Conservation (phyloP, 2,329 filamentous ascomycete species). For the Fusarium zealandicum region DNA sequence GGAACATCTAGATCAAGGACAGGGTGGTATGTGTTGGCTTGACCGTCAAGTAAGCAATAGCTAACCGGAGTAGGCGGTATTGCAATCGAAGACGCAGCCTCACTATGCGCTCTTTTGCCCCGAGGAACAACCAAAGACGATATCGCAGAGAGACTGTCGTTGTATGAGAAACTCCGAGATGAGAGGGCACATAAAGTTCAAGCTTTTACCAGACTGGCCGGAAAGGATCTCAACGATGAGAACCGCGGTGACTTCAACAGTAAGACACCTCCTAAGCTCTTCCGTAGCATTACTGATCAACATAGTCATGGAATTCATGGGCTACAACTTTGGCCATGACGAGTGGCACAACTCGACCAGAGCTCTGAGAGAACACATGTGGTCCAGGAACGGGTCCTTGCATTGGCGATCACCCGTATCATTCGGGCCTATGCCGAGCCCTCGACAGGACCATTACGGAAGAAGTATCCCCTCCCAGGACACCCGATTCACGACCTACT, state of each 20-base stretch:
- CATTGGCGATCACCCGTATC: conserved; percentile 33
- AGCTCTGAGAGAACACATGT: conserved; percentile 19
- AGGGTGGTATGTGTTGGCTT: conserved; percentile 41
- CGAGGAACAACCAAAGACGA: conserved; percentile 52
- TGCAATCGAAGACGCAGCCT: conserved; percentile 72
- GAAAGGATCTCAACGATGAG: conserved; percentile 53
- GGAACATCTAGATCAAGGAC: conserved; percentile 26
- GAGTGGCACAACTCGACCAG: conserved; percentile 32
- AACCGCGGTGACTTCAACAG: conserved; percentile 49
- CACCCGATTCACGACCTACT: conserved; percentile 53
- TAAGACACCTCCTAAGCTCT: conserved; percentile 38
- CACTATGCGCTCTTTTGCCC: conserved; percentile 64
- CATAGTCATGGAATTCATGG: conserved; percentile 16
- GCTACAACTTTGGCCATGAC: conserved; percentile 32
- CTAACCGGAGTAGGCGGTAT: conserved; percentile 53
- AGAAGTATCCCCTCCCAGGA: background rate
- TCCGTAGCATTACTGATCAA: background rate
- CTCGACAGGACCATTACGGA: conserved; percentile 31
- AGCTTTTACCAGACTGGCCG: conserved; percentile 61
- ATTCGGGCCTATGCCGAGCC: conserved; percentile 36
- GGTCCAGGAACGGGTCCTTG: conserved; percentile 11
- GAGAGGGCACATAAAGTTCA: conserved; percentile 66
- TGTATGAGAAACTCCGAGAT: conserved; percentile 66
- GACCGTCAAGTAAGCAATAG: background rate
- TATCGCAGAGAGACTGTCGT: conserved; percentile 60